Conservation (phyloP, 495 filamentous ascomycete genomes). For the Durotheca rogersii region DNA sequence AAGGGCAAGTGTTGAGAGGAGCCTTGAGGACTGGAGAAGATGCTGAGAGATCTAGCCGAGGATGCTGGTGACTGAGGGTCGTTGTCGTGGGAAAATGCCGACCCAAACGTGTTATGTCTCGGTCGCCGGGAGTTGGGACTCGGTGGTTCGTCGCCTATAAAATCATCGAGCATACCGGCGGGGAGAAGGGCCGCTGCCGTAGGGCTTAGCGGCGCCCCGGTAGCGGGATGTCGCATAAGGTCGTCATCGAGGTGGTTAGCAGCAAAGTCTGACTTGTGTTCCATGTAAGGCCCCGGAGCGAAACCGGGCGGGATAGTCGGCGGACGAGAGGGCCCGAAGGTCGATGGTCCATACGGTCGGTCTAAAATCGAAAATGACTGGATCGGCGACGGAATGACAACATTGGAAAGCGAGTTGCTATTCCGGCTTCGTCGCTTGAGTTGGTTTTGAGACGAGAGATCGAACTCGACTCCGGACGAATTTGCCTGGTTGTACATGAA, state of each 20-base stretch:
- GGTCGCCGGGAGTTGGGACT: conserved; percentile 45
- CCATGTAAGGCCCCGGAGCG: conserved; percentile 54
- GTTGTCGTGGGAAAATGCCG: conserved; percentile 46
- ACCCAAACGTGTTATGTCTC: conserved; percentile 30
- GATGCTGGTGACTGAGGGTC: conserved; percentile 71
- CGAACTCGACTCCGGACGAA: conserved; percentile 51
- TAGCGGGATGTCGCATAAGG: conserved; percentile 49
- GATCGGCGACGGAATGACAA: conserved; percentile 42
- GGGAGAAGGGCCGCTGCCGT: conserved; percentile 76
- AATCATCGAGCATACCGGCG: conserved; percentile 68
- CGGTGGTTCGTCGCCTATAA: conserved; percentile 69
- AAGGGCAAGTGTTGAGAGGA: conserved; percentile 60
- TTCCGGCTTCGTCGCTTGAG: conserved; percentile 55
- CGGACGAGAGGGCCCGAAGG: conserved; percentile 42
- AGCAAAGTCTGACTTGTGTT: conserved; percentile 43
- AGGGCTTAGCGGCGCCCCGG: conserved; percentile 74
- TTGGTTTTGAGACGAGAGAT: conserved; percentile 47
- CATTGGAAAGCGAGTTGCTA: conserved; percentile 56
- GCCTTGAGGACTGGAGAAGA: conserved; percentile 66
- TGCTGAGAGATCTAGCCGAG: conserved; percentile 61
- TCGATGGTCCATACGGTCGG: conserved; percentile 32
- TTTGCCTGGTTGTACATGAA: conserved; percentile 47
- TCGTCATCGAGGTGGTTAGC: conserved; percentile 45
- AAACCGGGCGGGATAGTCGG: conserved; percentile 50
- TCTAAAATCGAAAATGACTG: conserved; percentile 44